These are phyloP conservation scores for Coemansia guatemalensis DNA, from an alignment of 192 early-diverging fungal species.

Conservation along the genomic window DNA sequence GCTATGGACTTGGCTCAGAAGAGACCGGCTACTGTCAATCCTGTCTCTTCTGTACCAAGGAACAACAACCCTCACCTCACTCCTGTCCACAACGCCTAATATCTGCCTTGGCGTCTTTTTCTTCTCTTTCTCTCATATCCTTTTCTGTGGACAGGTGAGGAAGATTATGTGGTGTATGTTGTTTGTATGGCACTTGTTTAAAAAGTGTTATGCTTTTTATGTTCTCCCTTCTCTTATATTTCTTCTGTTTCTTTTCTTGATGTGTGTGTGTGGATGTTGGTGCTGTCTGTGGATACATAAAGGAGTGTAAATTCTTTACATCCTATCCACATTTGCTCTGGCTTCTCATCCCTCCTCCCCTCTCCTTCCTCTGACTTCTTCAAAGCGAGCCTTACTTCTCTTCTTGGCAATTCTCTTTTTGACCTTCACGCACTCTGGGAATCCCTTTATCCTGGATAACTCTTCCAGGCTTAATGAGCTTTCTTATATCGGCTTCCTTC, in stretches of 20 bases:
- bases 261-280: not conserved
- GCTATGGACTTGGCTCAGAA: conserved; percentile 35
- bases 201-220: not conserved
- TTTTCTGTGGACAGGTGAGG: conserved; percentile 8
- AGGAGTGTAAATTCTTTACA: not conserved
- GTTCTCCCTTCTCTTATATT: conserved; percentile 2
- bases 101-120: not conserved
- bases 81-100: conserved; percentile 43
- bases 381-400: not conserved
- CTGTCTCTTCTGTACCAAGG: conserved; percentile 7
- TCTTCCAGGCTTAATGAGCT: too few relatives aligned
- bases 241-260: conserved; percentile 9
- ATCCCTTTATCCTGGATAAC: too few relatives aligned
- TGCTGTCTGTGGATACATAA: not conserved
- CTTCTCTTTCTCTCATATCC: conserved; percentile 6
- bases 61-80: conserved; percentile 21
- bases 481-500: too few relatives aligned
- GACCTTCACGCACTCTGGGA: too few relatives aligned
- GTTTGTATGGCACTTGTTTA: conserved; percentile 3
- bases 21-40: conserved; percentile 25
- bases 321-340: conserved; percentile 7
- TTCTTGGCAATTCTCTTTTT: not conserved
- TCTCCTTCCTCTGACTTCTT: conserved; percentile 2
- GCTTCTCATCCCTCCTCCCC: not conserved
- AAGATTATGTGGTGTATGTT: not conserved